Conservation (phyloP, 805 yeast species). For the Saturnispora serradocipensis region DNA sequence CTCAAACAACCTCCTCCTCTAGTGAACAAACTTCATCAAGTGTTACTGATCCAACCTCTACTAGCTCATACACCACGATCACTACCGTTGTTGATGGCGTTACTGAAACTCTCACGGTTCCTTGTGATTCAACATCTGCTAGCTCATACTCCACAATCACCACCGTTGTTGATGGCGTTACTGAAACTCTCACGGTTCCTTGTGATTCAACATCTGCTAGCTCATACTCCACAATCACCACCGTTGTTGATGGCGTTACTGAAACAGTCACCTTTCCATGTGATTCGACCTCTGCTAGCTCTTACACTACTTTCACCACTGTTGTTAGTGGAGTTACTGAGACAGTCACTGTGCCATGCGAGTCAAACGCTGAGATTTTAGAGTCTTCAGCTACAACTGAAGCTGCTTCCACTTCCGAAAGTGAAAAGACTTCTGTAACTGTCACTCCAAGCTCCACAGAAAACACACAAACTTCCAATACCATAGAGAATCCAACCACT, state of each 20-base stretch:
- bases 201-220: background rate
- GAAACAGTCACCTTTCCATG: background rate
- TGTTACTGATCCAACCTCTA: background rate
- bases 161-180: background rate
- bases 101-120: constrained; percentile 3
- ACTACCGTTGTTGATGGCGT: constrained; percentile 8
- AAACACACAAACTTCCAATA: background rate
- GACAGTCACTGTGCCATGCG: background rate
- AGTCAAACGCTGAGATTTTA: background rate
- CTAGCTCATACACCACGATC: constrained; percentile 1
- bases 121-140: background rate
- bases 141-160: background rate
- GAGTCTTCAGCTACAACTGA: background rate
- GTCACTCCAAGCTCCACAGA: background rate
- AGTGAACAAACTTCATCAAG: background rate
- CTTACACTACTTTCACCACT: background rate
- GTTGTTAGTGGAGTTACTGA: background rate
- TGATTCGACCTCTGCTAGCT: background rate
- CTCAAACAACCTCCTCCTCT: background rate
- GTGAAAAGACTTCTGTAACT: background rate
- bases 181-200: background rate
- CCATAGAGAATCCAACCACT: background rate
- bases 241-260: background rate
- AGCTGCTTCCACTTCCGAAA: background rate
- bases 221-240: background rate